Evolutionary conservation across 2,329 filamentous ascomycete species (phyloP), one percentile per base, ranked within the genome.

Genomic region (Aspergillus intermedius): DNA sequence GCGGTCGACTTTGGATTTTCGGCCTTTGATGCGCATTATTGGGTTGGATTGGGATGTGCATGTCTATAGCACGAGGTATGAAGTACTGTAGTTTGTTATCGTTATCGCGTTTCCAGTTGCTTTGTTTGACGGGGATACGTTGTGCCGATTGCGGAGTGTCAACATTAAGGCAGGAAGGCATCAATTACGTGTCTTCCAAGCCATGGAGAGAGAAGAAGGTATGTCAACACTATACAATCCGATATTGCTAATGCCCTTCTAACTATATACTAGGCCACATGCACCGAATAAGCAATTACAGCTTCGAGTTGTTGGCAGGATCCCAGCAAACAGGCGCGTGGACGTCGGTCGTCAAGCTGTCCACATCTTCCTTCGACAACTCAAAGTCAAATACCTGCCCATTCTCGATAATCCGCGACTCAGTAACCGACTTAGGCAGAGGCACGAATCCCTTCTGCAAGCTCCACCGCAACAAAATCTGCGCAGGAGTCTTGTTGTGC

Each of bases 381-480:
- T 79, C 75, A 54, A 84, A 84, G 56, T 83, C 80, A 51, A 77
- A 84, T 1, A 84, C 61, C 40, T 77, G 62, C 2, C 73, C 70
- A 54, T 85, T 85, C 63, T 83, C 79, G 52, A 79, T 72, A 54
- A 85, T 84, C 15, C 81, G 72, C 8, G 73, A 71, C 2, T 76
- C 76, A 0, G 79, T 83, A 15, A 80, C 79, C 1, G 80, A 82
- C 62, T 84, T 84, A 0, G 81, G 81, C 21, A 85, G 68, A 12
- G 81, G 80, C 25, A 83, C 76, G 56, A 81, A 83, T 7, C 78
- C 78, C 76, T 78, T 79, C 58, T 81, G 79, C 62, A 81, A 63
- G 56, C 79, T 81, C 81, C 81, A 84, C 47, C 81, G 70, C 5
- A 84, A 56, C 54, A 84, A 56, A 23, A 84, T 70, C 62, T 84